Evolutionary conservation across 306 rosid genomes (phyloP).

Genomic region (Glycine soja): DNA sequence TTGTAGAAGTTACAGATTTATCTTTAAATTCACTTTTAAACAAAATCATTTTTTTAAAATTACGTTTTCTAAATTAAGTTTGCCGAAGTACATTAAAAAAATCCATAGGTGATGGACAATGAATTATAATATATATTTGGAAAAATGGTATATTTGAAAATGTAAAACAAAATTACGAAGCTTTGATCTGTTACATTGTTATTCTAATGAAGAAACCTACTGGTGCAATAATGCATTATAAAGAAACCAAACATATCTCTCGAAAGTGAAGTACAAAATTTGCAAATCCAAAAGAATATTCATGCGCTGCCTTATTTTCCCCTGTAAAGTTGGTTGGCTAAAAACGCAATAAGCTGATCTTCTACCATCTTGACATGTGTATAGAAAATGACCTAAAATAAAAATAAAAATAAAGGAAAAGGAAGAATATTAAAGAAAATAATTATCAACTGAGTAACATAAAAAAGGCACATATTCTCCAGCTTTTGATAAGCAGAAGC

Average conservation of each 20-base stretch:
- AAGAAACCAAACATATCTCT: constrained; percentile 42
- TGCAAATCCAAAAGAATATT: constrained; percentile 61
- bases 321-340: constrained; percentile 45
- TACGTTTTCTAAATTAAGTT: too few relatives aligned
- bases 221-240: constrained; percentile 35
- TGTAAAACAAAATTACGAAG: not conserved
- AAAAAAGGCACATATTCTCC: constrained; percentile 67
- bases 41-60: too few relatives aligned
- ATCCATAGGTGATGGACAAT: too few relatives aligned
- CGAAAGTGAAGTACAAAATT: constrained; percentile 44
- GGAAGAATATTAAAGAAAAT: constrained; percentile 42
- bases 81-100: too few relatives aligned
- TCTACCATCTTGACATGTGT: constrained; percentile 50
- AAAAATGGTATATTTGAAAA: not conserved
- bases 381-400: constrained; percentile 45
- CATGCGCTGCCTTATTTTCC: constrained; percentile 38
- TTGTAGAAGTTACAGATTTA: too few relatives aligned
- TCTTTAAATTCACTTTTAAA: too few relatives aligned
- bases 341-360: constrained; percentile 41
- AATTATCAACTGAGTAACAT: constrained; percentile 41
- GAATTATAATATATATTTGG: too few relatives aligned
- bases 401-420: constrained; percentile 34
- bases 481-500: constrained; percentile 72
- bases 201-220: constrained; percentile 13
- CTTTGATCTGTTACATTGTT: not conserved